Percentiles rank a stretch among this genome's conserved stretches.
These are phyloP conservation scores for Gossypium laxum DNA, from an alignment of 441 rosid species.

Conservation along the genomic window DNA sequence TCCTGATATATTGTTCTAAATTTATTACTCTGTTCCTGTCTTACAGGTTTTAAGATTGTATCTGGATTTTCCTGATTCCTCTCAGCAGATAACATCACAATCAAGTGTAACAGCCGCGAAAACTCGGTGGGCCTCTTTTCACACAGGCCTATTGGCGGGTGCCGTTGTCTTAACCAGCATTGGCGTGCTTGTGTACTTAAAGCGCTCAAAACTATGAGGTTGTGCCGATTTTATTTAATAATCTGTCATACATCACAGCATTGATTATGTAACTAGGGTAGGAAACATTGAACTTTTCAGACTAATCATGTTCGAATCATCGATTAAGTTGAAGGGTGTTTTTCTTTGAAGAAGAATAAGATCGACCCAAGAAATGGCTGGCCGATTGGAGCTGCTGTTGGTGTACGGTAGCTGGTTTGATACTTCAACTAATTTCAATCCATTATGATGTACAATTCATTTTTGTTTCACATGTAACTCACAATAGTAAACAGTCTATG, in stretches of 20 bases:
- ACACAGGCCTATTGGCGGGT: conserved; percentile 43
- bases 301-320: background rate
- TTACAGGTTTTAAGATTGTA: conserved; percentile 64
- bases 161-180: conserved; percentile 57
- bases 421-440: background rate
- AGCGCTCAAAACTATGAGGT: conserved; percentile 43
- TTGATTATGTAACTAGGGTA: background rate
- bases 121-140: conserved; percentile 29
- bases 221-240: background rate
- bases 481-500: background rate
- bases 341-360: background rate
- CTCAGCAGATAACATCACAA: conserved; percentile 23
- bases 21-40: background rate
- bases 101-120: conserved; percentile 17
- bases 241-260: background rate
- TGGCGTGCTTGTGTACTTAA: conserved; percentile 47
- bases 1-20: background rate
- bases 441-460: background rate
- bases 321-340: background rate
- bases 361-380: background rate
- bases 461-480: conserved; percentile 3
- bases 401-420: background rate
- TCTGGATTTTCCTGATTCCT: conserved; percentile 44
- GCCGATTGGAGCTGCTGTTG: background rate
- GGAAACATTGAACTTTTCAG: background rate